Evolutionary conservation across 257 asterid species (phyloP).

Genomic region (Lantana camara): DNA sequence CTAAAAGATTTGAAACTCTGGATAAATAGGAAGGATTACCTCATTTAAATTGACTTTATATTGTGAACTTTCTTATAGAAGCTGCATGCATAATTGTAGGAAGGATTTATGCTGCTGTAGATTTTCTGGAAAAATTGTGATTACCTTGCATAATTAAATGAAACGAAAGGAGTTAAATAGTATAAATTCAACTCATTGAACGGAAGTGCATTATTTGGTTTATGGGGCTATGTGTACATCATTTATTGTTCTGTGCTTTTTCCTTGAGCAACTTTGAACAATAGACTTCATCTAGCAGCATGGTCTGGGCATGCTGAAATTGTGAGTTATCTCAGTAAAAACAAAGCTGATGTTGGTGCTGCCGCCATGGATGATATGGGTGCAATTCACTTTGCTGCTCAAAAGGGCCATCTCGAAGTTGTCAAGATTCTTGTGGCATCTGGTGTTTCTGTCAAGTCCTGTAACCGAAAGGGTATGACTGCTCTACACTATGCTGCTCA

Average conservation of each 20-base stretch:
- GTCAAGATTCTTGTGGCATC: slow-evolving; percentile 58
- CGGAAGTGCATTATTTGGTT: neutral
- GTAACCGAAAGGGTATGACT: slow-evolving; percentile 86
- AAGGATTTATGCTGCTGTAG: too few species aligned
- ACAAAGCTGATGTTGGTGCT: slow-evolving; percentile 89
- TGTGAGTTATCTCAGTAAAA: slow-evolving; percentile 74
- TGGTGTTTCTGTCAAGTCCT: slow-evolving; percentile 72
- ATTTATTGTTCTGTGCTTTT: slow-evolving; percentile 15
- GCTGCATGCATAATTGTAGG: neutral
- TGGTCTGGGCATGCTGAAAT: slow-evolving; percentile 90
- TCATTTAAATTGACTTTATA: neutral
- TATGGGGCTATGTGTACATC: neutral
- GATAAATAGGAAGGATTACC: neutral
- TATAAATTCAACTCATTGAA: neutral
- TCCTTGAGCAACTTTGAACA: slow-evolving; percentile 35
- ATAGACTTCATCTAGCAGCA: slow-evolving; percentile 93
- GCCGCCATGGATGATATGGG: slow-evolving; percentile 99
- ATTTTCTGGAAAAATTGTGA: neutral
- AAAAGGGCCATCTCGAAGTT: slow-evolving; percentile 84
- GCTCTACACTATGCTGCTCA: slow-evolving; percentile 94
- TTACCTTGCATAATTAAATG: neutral
- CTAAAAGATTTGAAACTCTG: neutral
- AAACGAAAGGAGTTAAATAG: neutral
- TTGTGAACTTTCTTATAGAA: neutral
- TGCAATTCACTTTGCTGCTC: slow-evolving; percentile 95